These are phyloP conservation scores for Inga leiocalycina DNA, from an alignment of 306 rosid genomes.

Conservation along the genomic window DNA sequence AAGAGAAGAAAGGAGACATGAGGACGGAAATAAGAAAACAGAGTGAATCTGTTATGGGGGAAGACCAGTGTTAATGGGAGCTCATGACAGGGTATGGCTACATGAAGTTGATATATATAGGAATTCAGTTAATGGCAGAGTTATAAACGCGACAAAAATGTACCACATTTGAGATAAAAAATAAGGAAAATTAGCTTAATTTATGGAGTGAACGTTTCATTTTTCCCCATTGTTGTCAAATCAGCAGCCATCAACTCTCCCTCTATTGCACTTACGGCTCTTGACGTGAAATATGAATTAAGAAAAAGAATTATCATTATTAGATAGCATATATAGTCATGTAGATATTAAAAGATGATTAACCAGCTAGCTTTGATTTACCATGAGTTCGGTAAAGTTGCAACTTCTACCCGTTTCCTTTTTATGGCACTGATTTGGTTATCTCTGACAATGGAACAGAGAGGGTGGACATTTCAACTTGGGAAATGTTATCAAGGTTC, in stretches of 20 bases:
- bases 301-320: not conserved
- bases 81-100: constrained; percentile 37
- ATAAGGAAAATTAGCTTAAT: constrained; percentile 11
- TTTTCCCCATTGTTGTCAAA: not conserved
- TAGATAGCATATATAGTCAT: not conserved
- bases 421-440: constrained; percentile 28
- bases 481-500: constrained; percentile 9
- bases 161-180: constrained; percentile 33
- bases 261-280: not conserved
- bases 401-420: not conserved
- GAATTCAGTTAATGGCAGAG: constrained; percentile 52
- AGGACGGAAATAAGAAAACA: constrained; percentile 32
- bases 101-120: constrained; percentile 54
- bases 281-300: not conserved
- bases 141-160: constrained; percentile 48
- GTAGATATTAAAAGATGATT: not conserved
- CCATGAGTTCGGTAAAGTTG: not conserved
- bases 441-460: constrained; percentile 14
- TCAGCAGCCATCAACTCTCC: not conserved
- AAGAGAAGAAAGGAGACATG: constrained; percentile 42
- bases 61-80: constrained; percentile 35
- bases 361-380: not conserved
- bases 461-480: constrained; percentile 23
- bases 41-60: constrained; percentile 47
- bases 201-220: constrained; percentile 20